Conservation (phyloP, 768 basidiomycete species). For the Leucosporidium scottii region DNA sequence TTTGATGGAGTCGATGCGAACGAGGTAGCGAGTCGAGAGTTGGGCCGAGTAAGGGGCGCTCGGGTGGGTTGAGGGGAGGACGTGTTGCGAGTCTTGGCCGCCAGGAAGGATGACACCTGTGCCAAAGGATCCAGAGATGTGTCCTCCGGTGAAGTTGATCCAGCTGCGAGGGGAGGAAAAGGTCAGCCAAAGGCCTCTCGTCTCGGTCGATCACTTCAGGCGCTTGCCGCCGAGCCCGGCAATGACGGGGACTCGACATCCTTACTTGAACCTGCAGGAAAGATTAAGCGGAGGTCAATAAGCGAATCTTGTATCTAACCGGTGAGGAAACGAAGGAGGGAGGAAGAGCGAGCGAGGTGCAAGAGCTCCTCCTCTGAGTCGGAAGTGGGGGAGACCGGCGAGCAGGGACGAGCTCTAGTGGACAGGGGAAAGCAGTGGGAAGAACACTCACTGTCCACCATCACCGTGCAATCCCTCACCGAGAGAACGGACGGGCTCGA, state of each 20-base stretch:
- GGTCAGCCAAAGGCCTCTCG: no score
- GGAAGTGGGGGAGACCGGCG: no score
- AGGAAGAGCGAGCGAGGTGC: not conserved
- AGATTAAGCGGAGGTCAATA: no score
- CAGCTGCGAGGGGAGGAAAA: constrained; percentile 2
- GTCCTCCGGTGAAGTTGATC: constrained; percentile 26
- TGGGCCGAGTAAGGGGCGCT: constrained; percentile 8
- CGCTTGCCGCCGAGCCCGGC: no score
- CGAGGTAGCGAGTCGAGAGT: constrained; percentile 28
- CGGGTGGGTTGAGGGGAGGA: constrained; percentile 17
- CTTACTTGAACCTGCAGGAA: no score
- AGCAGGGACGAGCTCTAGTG: no score
- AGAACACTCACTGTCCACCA: constrained; percentile 1
- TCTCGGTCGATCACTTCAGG: no score
- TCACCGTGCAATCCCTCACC: constrained; percentile 21
- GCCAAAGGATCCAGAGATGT: constrained; percentile 15
- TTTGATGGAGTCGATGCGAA: not conserved
- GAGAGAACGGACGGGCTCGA: constrained; percentile 18
- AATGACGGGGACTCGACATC: no score
- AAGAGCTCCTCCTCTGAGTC: not conserved
- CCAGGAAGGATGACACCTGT: constrained; percentile 16
- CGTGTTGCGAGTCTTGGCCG: constrained; percentile 25
- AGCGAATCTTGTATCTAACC: not conserved
- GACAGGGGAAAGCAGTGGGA: no score
- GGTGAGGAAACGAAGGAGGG: not conserved